phyloP scores from a whole-genome alignment of 805 yeast species.

The Scheffersomyces stipitis region DNA sequence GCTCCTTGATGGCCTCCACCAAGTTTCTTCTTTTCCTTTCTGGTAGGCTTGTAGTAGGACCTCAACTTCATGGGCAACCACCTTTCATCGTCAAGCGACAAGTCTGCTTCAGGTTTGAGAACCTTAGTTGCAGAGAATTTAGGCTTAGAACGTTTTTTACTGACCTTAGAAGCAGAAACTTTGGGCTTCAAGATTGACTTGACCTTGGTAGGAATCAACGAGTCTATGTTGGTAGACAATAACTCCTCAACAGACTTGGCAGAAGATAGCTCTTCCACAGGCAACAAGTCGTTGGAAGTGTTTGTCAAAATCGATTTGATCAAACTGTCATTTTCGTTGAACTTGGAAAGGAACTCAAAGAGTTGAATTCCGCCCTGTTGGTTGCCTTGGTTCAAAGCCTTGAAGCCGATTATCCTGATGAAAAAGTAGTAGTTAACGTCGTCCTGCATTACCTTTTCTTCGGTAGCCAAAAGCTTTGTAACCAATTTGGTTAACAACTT shows the following conservation, averaged over 20 bases:
- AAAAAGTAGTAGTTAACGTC: constrained; percentile 22
- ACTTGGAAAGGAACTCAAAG: constrained; percentile 20
- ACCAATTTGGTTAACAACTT: not conserved
- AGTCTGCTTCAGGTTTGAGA: constrained; percentile 22
- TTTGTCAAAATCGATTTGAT: constrained; percentile 20
- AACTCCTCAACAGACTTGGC: constrained; percentile 26
- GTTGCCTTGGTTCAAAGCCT: constrained; percentile 19
- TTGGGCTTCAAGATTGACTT: constrained; percentile 2
- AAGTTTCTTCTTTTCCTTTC: constrained; percentile 44
- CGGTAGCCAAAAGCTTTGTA: constrained; percentile 11
- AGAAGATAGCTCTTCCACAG: constrained; percentile 18
- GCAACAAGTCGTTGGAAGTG: constrained; percentile 16
- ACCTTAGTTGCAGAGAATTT: constrained; percentile 29
- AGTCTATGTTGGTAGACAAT: constrained; percentile 28
- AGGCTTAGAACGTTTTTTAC: constrained; percentile 25
- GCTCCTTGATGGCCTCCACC: constrained; percentile 16
- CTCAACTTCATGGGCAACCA: constrained; percentile 92
- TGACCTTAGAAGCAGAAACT: constrained; percentile 12
- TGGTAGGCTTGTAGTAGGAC: constrained; percentile 76
- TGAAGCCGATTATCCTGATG: constrained; percentile 31
- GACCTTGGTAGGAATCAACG: constrained; percentile 18
- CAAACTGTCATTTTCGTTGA: constrained; percentile 20
- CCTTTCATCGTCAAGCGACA: constrained; percentile 59
- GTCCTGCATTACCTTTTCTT: constrained; percentile 6
- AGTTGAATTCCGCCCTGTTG: constrained; percentile 14